A percentile compares a stretch with the other conserved stretches of the same genome.
These are phyloP conservation scores for Nannizzia gypsea DNA, from an alignment of 2,329 filamentous ascomycete species.

Conservation along the genomic window DNA sequence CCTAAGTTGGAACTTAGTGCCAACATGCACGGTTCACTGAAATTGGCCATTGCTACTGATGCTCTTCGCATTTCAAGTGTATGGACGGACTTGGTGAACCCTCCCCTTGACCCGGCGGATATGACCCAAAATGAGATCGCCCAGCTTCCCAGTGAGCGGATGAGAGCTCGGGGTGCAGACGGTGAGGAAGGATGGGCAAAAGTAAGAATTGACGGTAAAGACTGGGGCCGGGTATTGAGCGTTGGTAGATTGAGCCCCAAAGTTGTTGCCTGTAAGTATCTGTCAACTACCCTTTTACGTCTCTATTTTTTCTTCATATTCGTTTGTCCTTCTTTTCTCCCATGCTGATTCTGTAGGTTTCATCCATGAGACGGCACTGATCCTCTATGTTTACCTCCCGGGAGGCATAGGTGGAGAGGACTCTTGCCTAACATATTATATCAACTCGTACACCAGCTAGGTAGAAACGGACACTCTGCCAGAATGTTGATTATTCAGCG, in stretches of 20 bases:
- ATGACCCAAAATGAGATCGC: conserved; percentile 53
- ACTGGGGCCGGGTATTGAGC: conserved; percentile 90
- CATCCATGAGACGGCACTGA: conserved; percentile 35
- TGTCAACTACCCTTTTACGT: no score
- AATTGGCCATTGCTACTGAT: conserved; percentile 69
- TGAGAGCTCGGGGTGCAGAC: conserved; percentile 52
- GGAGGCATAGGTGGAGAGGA: conserved; percentile 32
- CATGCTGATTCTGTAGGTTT: conserved; percentile 25
- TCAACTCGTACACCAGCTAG: conserved; percentile 33
- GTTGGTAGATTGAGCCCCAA: conserved; percentile 79
- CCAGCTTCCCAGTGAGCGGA: conserved; percentile 70
- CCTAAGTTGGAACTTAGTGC: conserved; percentile 75
- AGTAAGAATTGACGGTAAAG: conserved; percentile 80
- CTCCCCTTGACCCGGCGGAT: conserved; percentile 68
- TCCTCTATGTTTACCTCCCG: conserved; percentile 37
- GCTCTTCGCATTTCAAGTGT: conserved; percentile 71
- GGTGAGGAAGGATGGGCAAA: conserved; percentile 78
- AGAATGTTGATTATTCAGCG: not conserved
- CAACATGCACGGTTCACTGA: conserved; percentile 85
- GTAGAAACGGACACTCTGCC: not conserved
- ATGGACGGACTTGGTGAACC: conserved; percentile 79
- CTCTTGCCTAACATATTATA: conserved; percentile 39
- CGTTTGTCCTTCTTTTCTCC: not conserved
- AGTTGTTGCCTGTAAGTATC: conserved; percentile 69
- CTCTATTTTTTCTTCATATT: not conserved